Evolutionary conservation across 352 stramenopile genomes (phyloP).

Genomic region (Phytophthora hybrid): DNA sequence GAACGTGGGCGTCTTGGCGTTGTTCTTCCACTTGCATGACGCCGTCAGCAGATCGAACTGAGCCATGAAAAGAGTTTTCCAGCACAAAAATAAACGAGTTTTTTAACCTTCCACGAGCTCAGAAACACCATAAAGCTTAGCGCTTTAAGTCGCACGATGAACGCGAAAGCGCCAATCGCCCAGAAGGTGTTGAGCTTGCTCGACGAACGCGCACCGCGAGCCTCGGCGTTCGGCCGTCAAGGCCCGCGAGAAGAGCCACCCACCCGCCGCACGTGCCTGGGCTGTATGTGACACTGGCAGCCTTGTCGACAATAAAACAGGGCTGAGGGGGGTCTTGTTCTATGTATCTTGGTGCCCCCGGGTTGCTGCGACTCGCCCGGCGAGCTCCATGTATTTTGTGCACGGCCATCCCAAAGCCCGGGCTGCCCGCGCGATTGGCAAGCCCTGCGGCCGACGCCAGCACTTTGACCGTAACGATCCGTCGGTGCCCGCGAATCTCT

Average conservation of each 20-base stretch:
- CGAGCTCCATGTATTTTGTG: neutral
- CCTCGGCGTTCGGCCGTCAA: neutral
- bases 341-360: neutral
- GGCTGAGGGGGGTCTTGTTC: neutral
- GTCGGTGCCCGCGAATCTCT: neutral
- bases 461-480: too few relatives aligned
- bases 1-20: constrained; percentile 4
- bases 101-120: too few relatives aligned
- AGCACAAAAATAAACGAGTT: too few relatives aligned
- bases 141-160: neutral
- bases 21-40: constrained; percentile 23
- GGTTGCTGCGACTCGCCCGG: neutral
- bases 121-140: too few relatives aligned
- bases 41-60: neutral
- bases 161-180: neutral
- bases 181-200: neutral
- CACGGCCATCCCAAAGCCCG: too few relatives aligned
- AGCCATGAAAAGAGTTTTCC: neutral
- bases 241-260: neutral
- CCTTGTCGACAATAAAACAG: neutral
- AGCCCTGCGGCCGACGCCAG: too few relatives aligned
- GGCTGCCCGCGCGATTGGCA: neutral
- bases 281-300: neutral
- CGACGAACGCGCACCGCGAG: neutral
- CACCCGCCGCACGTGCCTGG: neutral